Conservation (phyloP, 345 rosid species). For the Erucastrum elatum region DNA sequence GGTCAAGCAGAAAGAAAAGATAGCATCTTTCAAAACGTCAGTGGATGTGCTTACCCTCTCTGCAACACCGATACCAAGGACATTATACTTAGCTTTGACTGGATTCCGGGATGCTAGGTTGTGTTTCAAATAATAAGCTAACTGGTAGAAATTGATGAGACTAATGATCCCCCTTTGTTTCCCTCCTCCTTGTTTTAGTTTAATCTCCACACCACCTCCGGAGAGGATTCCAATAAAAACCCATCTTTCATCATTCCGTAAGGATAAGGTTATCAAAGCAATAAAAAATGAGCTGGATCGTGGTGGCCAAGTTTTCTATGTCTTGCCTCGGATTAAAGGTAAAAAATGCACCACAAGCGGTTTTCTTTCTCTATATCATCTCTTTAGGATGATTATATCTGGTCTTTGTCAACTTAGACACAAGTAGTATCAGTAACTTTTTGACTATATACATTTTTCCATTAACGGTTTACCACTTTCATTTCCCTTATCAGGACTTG, state of each 20-base stretch:
- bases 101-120: constrained; percentile 99
- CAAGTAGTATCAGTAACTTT: constrained; percentile 12
- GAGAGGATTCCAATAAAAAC: constrained; percentile 97
- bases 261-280: constrained; percentile 67
- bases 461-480: constrained; percentile 7
- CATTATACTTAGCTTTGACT: constrained; percentile 89
- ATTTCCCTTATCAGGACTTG: constrained; percentile 66
- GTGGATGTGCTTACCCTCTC: constrained; percentile 95
- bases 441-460: constrained; percentile 1
- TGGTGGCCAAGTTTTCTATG: constrained; percentile 93
- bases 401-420: constrained; percentile 18
- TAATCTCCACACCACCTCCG: constrained; percentile 95
- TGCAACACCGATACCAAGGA: constrained; percentile 97
- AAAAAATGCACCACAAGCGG: constrained; percentile 16
- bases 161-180: constrained; percentile 24
- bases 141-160: constrained; percentile 13
- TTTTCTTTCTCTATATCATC: constrained; percentile 15
- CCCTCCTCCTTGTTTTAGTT: constrained; percentile 49
- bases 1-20: constrained; percentile 96
- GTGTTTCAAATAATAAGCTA: constrained; percentile 17
- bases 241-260: constrained; percentile 64
- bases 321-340: constrained; percentile 96
- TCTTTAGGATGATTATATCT: constrained; percentile 21
- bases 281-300: constrained; percentile 81
- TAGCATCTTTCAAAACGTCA: constrained; percentile 92